Evolutionary conservation across 1,139 yeast genomes (phyloP), one percentile per base, ranked within the genome.

Genomic region (Spathaspora sp.): DNA sequence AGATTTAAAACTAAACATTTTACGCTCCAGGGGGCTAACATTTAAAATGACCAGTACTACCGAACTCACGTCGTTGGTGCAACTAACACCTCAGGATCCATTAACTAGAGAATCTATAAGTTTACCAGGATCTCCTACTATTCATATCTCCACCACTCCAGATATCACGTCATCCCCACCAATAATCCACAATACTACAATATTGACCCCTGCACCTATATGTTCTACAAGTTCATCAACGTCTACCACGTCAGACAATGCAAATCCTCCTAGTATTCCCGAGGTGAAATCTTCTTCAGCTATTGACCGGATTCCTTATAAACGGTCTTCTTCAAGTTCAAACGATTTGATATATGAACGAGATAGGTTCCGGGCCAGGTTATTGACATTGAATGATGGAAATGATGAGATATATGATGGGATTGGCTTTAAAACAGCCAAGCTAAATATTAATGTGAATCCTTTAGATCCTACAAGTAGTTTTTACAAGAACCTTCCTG

Each of bases 361-460:
- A 39, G 80, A 74, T 50, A 56, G 79, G 38, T 74, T 74, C 49
- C 56, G 75, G 42, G 77, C 78, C 7, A 56, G 79, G 29, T 57
- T 71, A 24, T 69, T 65, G 44, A 64, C 66, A 36, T 63, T 74
- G 52, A 74, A 74, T 51, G 47, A 47, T 36, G 18, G 38, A 7
- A 36, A 20, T 16, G 44, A 36, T 8, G 39, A 33, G 39, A 15
- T 38, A 18, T 38, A 25, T 25, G 29, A 38, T 25, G 40, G 40
- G 8, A 38, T 38, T 16, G 70, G 70, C 18, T 53, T 58, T 43
- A 74, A 73, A 49, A 72, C 78, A 4, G 63, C 74, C 6, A 70
- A 70, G 51, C 56, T 72, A 43, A 68, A 67, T 45, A 58, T 67
- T 7, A 43, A 43, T 29, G 31, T n/a, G 5, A 43, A 43, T 26